phyloP scores from a whole-genome alignment of 352 stramenopile genomes.

The Globisporangium heterothallicum region DNA sequence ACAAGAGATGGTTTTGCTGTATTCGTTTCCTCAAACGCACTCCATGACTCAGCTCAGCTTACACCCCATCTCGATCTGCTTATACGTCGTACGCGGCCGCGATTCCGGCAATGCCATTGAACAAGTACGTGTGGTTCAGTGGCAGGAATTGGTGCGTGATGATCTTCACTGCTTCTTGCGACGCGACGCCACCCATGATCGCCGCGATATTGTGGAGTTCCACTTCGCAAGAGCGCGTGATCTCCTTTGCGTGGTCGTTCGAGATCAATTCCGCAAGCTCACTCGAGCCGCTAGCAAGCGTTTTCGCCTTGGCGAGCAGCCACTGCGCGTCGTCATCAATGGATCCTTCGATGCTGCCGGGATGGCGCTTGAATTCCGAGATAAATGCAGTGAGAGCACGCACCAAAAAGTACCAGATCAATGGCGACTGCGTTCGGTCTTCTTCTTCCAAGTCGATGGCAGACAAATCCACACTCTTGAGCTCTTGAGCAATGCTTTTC shows the following conservation, averaged over 20 bases:
- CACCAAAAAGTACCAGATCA: constrained; percentile 95
- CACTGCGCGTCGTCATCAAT: constrained; percentile 55
- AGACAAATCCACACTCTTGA: constrained; percentile 51
- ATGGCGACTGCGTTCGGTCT: constrained; percentile 84
- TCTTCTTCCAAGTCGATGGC: constrained; percentile 74
- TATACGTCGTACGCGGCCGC: constrained; percentile 77
- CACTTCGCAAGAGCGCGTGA: constrained; percentile 88
- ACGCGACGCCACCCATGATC: constrained; percentile 94
- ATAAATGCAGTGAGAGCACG: constrained; percentile 62
- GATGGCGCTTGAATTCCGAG: constrained; percentile 64
- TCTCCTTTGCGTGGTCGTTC: constrained; percentile 81
- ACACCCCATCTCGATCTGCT: not conserved
- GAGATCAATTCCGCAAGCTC: constrained; percentile 51
- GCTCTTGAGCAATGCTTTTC: constrained; percentile 82
- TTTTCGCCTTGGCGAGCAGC: constrained; percentile 49
- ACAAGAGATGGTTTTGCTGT: not conserved
- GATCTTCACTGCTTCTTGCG: constrained; percentile 97
- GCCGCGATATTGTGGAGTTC: constrained; percentile 93
- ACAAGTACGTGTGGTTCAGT: constrained; percentile 96
- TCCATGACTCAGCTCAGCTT: too few relatives aligned
- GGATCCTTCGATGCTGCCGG: constrained; percentile 61
- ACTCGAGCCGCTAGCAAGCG: constrained; percentile 15
- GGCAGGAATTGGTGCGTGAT: constrained; percentile 97
- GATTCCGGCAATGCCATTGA: constrained; percentile 93
- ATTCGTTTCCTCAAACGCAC: not conserved